Evolutionary conservation across 228 moss, liverwort and hornwort species (phyloP), one percentile per base, ranked within the genome.

Genomic region (Sphagnum magellanicum): DNA sequence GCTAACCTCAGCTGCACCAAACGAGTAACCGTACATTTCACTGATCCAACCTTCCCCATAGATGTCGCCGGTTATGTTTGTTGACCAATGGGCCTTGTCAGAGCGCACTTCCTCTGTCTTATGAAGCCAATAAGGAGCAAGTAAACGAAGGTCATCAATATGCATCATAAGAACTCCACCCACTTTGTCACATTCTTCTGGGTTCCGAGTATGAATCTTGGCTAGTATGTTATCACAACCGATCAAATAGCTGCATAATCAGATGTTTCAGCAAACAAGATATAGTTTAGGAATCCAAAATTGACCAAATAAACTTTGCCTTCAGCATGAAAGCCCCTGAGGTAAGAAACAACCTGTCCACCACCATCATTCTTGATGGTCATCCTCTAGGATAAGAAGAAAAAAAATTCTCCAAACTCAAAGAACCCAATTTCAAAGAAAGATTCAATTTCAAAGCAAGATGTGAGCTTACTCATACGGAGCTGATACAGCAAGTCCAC

Each of bases 1-100:
- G 32, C 32, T 79, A 73, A 97, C 96, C 97, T 98, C 97, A 68
- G 97, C 93, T 52, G 97, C 91, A 72, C 88, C 97, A 76, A 98
- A 98, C 16, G 84, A 74, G 64, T 98, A 98, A 48, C 97, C 97
- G 80, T 98, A 93, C 97, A 93, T 98, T 75, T 98, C 97, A 84
- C 97, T 98, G 61, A 98, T 98, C 97, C 97, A 98, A 52, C 97
- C 97, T 70, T 80, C 73, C 74, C 90, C 87, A 75, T 93, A 98
- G 53, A 84, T 73, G 72, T 98, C 97, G 59, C 97, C 97, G 4
- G 93, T 93, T 52, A 91, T 76, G 72, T 91, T 86, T 63, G 90
- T 98, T 50, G 81, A 87, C 91, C 91, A 98, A 70, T 98, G 97
- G 0, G 75, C 84, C 73, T 84, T 98, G 71, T 93, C 97, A 70